phyloP scores from a whole-genome alignment of 2,329 filamentous ascomycete species.

The Epichloe gansuensis region DNA sequence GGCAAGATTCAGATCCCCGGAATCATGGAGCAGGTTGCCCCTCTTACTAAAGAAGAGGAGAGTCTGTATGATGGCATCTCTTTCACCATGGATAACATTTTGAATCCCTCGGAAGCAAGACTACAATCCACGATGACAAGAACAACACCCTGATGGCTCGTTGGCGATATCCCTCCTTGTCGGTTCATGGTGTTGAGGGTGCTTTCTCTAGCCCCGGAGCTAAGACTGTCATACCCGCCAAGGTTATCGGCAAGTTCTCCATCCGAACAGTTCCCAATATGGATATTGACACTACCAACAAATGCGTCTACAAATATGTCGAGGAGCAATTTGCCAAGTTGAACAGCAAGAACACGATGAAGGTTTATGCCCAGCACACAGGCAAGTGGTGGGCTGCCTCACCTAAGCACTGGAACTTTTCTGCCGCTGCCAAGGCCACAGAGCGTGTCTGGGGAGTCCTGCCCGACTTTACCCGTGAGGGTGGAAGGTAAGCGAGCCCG shows the following conservation, averaged over 20 bases:
- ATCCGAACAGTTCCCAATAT: slow-evolving; percentile 97
- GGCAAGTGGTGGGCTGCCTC: slow-evolving; percentile 99
- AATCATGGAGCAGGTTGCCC: slow-evolving; percentile 83
- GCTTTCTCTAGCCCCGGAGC: slow-evolving; percentile 87
- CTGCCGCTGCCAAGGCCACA: slow-evolving; percentile 86
- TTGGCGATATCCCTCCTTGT: slow-evolving; percentile 91
- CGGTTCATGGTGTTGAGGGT: slow-evolving; percentile 88
- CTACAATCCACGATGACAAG: slow-evolving; percentile 78
- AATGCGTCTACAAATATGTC: slow-evolving; percentile 71
- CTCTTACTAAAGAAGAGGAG: slow-evolving; percentile 76
- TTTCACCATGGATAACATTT: slow-evolving; percentile 94
- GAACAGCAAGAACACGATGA: slow-evolving; percentile 81
- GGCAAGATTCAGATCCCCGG: slow-evolving; percentile 94
- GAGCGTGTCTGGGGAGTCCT: slow-evolving; percentile 87
- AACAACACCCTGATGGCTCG: slow-evolving; percentile 88
- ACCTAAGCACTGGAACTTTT: slow-evolving; percentile 98
- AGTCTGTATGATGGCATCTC: slow-evolving; percentile 78
- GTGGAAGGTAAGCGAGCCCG: slow-evolving; percentile 56
- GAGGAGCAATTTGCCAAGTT: slow-evolving; percentile 77
- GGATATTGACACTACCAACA: slow-evolving; percentile 83
- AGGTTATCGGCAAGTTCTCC: slow-evolving; percentile 96
- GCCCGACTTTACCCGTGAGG: slow-evolving; percentile 92
- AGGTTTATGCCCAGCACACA: slow-evolving; percentile 70
- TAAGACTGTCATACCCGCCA: slow-evolving; percentile 97
- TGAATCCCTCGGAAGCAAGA: slow-evolving; percentile 81